Evolutionary conservation across 1,284 basidiomycete genomes (phyloP).

Genomic region (Irpex sp.): DNA sequence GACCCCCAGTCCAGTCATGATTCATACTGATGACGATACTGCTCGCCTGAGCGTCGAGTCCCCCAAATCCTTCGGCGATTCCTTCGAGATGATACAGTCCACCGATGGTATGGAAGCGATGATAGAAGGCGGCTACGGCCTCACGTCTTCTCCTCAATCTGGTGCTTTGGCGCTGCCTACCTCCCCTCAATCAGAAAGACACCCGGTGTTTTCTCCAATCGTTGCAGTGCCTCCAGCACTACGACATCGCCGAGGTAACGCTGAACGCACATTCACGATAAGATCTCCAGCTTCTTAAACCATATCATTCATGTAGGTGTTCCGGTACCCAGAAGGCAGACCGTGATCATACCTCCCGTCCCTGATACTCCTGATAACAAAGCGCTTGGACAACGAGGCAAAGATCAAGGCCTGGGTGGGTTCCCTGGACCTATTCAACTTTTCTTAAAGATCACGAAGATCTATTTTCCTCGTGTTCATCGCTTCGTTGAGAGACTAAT

Average conservation of each 20-base stretch:
- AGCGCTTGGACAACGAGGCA: slow-evolving; percentile 19
- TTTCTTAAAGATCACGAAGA: slow-evolving; percentile 26
- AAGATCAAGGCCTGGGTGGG: slow-evolving; percentile 36
- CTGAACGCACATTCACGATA: background rate
- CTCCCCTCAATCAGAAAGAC: slow-evolving; percentile 8
- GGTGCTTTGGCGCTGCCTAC: slow-evolving; percentile 24
- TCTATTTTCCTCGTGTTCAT: slow-evolving; percentile 34
- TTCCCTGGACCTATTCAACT: slow-evolving; percentile 43
- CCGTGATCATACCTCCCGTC: slow-evolving; percentile 11
- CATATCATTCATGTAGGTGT: background rate
- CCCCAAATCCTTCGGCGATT: slow-evolving; percentile 12
- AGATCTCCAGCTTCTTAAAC: background rate
- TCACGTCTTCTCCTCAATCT: slow-evolving; percentile 38
- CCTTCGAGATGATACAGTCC: slow-evolving; percentile 11
- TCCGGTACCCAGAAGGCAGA: slow-evolving; percentile 10
- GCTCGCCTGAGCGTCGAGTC: slow-evolving; percentile 14
- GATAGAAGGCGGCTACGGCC: slow-evolving; percentile 28
- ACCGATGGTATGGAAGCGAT: slow-evolving; percentile 14
- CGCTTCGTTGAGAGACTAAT: slow-evolving; percentile 35
- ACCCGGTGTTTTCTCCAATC: background rate
- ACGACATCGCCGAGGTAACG: slow-evolving; percentile 17
- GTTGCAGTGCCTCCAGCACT: background rate
- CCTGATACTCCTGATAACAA: slow-evolving; percentile 4
- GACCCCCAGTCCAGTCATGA: background rate
- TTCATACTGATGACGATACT: background rate